A percentile compares a stretch with the other conserved stretches of the same genome.
Evolutionary conservation across 176 grass and related monocot genomes (phyloP).

Genomic region (bread wheat (Triticum aestivum)): IWGSC_CS_RefSeq_v2.1 NC_057807.1:386527428-386527927

Average conservation of each 20-base stretch:
- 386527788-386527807: neutral
- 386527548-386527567: neutral
- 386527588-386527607: neutral
- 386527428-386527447: conserved; percentile 24
- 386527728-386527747: neutral
- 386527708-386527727: too few species aligned
- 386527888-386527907: neutral
- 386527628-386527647: too few species aligned
- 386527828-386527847: conserved; percentile 12
- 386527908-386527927: neutral
- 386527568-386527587: neutral
- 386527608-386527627: too few species aligned
- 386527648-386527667: too few species aligned
- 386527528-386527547: neutral
- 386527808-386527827: conserved; percentile 8
- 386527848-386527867: conserved; percentile 11
- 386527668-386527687: too few species aligned
- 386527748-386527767: conserved; percentile 7
- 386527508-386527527: neutral
- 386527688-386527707: too few species aligned
- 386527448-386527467: conserved; percentile 11
- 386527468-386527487: neutral
- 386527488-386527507: conserved; percentile 3
- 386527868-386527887: neutral
- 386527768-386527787: neutral